A percentile compares a stretch with the other conserved stretches of the same genome.
These are phyloP conservation scores for Candida michaelii DNA, from an alignment of 805 yeast species.

Conservation along the genomic window DNA sequence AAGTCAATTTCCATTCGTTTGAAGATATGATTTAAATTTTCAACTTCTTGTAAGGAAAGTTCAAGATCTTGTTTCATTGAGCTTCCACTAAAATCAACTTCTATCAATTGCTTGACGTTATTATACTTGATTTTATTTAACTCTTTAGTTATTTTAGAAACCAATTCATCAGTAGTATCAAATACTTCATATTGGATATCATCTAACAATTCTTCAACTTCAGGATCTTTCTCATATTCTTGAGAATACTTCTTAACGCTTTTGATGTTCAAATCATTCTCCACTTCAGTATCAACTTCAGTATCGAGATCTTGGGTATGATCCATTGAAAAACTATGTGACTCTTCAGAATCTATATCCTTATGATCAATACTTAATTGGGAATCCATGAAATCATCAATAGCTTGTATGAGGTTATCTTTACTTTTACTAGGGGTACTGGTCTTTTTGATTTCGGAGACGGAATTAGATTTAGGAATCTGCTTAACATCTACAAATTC, in stretches of 20 bases:
- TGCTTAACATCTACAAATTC: constrained; percentile 1
- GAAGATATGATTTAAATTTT: constrained; percentile 36
- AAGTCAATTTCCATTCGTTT: constrained; percentile 41
- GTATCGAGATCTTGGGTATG: constrained; percentile 11
- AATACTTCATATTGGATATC: constrained; percentile 74
- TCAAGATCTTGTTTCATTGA: constrained; percentile 32
- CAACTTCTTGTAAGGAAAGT: constrained; percentile 34
- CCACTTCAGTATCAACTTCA: constrained; percentile 11
- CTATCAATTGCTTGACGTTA: constrained; percentile 50
- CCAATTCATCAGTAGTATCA: constrained; percentile 61
- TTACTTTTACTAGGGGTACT: constrained; percentile 1
- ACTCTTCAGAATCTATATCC: constrained; percentile 15
- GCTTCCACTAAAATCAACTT: constrained; percentile 36
- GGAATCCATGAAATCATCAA: constrained; percentile 38
- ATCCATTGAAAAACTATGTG: constrained; percentile 14
- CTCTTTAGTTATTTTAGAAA: constrained; percentile 57
- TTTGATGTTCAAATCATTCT: constrained; percentile 18
- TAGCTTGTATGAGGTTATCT: constrained; percentile 34
- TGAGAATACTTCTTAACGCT: constrained; percentile 8
- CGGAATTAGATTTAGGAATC: too few species aligned
- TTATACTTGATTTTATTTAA: constrained; percentile 61
- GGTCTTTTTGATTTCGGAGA: background rate
- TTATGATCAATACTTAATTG: constrained; percentile 23
- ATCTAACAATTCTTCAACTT: constrained; percentile 66
- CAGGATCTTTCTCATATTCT: constrained; percentile 36